These are phyloP conservation scores for Podochytrium sp. DNA, from an alignment of 192 early-diverging fungal genomes.

Conservation along the genomic window DNA sequence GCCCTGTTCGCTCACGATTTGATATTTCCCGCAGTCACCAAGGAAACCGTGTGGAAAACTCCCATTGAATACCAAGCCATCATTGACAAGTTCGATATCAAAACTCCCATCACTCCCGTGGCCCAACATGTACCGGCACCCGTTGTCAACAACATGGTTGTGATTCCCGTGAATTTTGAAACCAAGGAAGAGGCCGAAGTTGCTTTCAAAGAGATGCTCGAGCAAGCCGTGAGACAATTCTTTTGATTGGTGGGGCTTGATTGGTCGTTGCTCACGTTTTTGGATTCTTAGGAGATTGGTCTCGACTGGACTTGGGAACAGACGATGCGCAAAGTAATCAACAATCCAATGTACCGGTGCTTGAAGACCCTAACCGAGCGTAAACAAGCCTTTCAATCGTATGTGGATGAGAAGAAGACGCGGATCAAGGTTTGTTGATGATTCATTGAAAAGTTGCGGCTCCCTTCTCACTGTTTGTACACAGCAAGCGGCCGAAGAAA, in stretches of 20 bases:
- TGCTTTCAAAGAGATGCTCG: slow-evolving; percentile 77
- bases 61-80: slow-evolving; percentile 74
- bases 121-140: not conserved
- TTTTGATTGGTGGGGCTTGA: not conserved
- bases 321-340: slow-evolving; percentile 81
- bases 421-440: slow-evolving; percentile 7
- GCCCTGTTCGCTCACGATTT: not conserved
- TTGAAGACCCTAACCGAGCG: slow-evolving; percentile 81
- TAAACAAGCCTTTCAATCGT: slow-evolving; percentile 79
- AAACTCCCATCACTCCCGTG: not conserved
- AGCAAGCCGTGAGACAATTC: slow-evolving; percentile 57
- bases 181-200: slow-evolving; percentile 81
- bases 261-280: not conserved
- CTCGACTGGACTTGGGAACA: slow-evolving; percentile 93
- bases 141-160: not conserved
- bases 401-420: slow-evolving; percentile 58
- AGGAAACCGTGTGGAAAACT: slow-evolving; percentile 85
- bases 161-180: slow-evolving; percentile 57
- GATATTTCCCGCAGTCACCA: slow-evolving; percentile 37
- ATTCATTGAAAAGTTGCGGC: not conserved
- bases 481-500: slow-evolving; percentile 56
- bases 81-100: slow-evolving; percentile 24
- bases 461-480: not conserved
- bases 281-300: slow-evolving; percentile 64
- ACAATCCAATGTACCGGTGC: slow-evolving; percentile 81